A percentile compares a stretch with the other conserved stretches of the same genome.
phyloP scores from a whole-genome alignment of 2,329 filamentous ascomycete genomes.

The Trichoderma koningii region DNA sequence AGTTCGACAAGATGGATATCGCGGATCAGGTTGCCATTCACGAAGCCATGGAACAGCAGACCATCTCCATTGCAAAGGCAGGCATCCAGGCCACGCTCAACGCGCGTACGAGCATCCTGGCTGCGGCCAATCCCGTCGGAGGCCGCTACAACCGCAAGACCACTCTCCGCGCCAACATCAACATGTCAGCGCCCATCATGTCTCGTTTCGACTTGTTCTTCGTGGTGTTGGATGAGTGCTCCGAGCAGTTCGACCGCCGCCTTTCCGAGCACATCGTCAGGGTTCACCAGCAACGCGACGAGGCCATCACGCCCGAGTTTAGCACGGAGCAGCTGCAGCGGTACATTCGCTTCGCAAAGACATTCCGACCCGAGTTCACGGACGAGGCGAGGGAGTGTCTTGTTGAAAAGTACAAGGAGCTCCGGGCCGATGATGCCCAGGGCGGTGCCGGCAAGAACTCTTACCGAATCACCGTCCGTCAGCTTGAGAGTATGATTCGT shows the following conservation, averaged over 20 bases:
- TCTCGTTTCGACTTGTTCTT: conserved; percentile 99
- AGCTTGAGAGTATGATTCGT: conserved; percentile 94
- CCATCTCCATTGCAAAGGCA: conserved; percentile 97
- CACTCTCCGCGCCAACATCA: conserved; percentile 90
- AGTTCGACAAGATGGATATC: conserved; percentile 99
- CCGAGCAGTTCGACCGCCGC: conserved; percentile 86
- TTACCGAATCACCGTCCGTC: conserved; percentile 95
- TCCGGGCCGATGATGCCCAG: conserved; percentile 89
- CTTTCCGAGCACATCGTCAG: conserved; percentile 93
- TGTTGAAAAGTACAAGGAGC: conserved; percentile 92
- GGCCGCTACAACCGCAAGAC: conserved; percentile 97
- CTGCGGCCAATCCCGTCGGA: conserved; percentile 92
- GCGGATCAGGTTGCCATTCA: conserved; percentile 97
- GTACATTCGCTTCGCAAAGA: conserved; percentile 94
- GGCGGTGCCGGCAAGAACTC: conserved; percentile 92
- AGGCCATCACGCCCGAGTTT: conserved; percentile 88
- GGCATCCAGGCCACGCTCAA: conserved; percentile 98
- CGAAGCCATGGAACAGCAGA: conserved; percentile 99
- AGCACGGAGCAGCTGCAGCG: conserved; percentile 94
- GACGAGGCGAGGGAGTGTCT: conserved; percentile 82
- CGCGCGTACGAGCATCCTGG: conserved; percentile 90
- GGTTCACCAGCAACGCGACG: conserved; percentile 90
- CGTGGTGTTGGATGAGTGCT: conserved; percentile 94
- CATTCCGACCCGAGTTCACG: conserved; percentile 91
- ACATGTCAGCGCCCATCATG: conserved; percentile 99